Evolutionary conservation across 495 filamentous ascomycete species (phyloP).

Genomic region (Trichocladium uniseriatum): DNA sequence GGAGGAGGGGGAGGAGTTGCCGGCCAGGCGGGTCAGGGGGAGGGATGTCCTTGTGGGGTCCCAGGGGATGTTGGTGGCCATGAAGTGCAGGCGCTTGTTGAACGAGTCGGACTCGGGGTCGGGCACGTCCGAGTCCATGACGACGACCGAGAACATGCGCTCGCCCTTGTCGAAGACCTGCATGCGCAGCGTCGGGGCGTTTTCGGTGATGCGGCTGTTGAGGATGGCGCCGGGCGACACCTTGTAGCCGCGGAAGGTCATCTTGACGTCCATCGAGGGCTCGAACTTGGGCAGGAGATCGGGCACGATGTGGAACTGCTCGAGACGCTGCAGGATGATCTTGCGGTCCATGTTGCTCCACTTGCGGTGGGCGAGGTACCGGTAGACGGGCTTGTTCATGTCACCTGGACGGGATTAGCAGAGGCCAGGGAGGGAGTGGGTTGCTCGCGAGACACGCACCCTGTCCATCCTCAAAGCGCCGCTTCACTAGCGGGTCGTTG

Average conservation of each 20-base stretch:
- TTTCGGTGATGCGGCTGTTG: slow-evolving; percentile 56
- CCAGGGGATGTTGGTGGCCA: slow-evolving; percentile 56
- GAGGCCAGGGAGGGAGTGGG: background rate
- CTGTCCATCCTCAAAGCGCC: slow-evolving; percentile 83
- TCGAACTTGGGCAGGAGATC: slow-evolving; percentile 83
- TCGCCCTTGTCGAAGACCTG: slow-evolving; percentile 76
- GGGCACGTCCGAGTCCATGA: slow-evolving; percentile 88
- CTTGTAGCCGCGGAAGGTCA: slow-evolving; percentile 61
- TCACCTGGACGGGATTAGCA: slow-evolving; percentile 51
- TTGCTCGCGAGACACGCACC: slow-evolving; percentile 44
- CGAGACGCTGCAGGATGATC: slow-evolving; percentile 76
- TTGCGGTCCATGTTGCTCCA: slow-evolving; percentile 67
- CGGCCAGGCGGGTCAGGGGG: slow-evolving; percentile 35
- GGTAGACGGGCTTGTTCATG: slow-evolving; percentile 95
- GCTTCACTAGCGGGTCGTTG: slow-evolving; percentile 92
- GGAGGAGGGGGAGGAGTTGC: background rate
- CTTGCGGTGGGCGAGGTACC: slow-evolving; percentile 73
- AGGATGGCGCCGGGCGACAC: slow-evolving; percentile 72
- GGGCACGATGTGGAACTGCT: slow-evolving; percentile 82
- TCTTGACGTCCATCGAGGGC: slow-evolving; percentile 64
- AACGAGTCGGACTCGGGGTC: slow-evolving; percentile 68
- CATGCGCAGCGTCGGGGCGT: slow-evolving; percentile 62
- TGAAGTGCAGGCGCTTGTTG: slow-evolving; percentile 70
- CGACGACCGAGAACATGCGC: slow-evolving; percentile 71
- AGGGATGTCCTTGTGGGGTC: slow-evolving; percentile 40